phyloP scores from a whole-genome alignment of 345 rosid species.

The Crucihimalaya himalaica region DNA sequence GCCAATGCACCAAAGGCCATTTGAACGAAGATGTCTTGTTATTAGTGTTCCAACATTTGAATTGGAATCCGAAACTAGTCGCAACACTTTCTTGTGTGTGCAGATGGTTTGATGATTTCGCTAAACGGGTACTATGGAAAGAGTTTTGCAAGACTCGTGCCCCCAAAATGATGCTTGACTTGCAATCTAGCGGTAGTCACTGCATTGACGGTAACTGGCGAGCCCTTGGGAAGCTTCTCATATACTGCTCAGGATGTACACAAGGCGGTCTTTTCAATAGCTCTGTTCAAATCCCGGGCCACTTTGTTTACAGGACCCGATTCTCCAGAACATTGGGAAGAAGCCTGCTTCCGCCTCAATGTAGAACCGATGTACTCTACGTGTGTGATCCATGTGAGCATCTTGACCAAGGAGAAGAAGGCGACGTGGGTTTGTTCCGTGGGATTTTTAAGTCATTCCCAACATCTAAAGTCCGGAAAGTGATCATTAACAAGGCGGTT shows the following conservation, averaged over 20 bases:
- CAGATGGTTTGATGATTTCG: constrained; percentile 98
- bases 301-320: constrained; percentile 84
- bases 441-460: constrained; percentile 91
- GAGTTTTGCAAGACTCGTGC: constrained; percentile 94
- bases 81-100: constrained; percentile 79
- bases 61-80: constrained; percentile 93
- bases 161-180: constrained; percentile 90
- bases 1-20: constrained; percentile 89
- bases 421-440: constrained; percentile 92
- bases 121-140: constrained; percentile 93
- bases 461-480: constrained; percentile 68
- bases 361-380: constrained; percentile 84
- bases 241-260: constrained; percentile 86
- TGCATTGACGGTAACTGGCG: constrained; percentile 97
- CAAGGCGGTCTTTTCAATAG: constrained; percentile 72
- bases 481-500: constrained; percentile 68
- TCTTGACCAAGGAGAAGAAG: constrained; percentile 98
- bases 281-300: constrained; percentile 76
- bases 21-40: constrained; percentile 77
- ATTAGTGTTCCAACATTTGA: constrained; percentile 80
- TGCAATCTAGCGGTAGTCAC: constrained; percentile 91
- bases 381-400: constrained; percentile 99
- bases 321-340: constrained; percentile 93
- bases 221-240: constrained; percentile 92
- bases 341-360: constrained; percentile 90